These are phyloP conservation scores for Kwoniella shandongensis DNA, from an alignment of 768 basidiomycete genomes.

Conservation along the genomic window DNA sequence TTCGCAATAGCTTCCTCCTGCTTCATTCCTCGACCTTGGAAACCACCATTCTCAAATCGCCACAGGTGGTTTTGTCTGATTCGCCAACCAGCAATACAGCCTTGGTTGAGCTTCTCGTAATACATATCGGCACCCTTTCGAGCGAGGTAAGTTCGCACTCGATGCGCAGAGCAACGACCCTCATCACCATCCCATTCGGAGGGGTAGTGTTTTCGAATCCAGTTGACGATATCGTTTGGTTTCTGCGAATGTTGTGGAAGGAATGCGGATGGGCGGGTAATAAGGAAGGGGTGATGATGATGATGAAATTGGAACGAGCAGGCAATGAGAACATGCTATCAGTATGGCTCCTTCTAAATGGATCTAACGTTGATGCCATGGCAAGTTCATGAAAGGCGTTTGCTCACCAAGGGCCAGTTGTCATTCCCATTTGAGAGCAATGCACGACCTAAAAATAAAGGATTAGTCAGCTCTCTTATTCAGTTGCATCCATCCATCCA, in stretches of 20 bases:
- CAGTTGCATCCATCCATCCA: conserved; percentile 1
- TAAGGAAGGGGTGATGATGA: no score
- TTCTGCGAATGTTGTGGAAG: conserved; percentile 25
- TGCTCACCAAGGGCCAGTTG: conserved; percentile 49
- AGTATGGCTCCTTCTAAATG: no score
- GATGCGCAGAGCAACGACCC: conserved; percentile 48
- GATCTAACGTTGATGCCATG: no score
- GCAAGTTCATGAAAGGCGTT: no score
- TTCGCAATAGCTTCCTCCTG: conserved; percentile 46
- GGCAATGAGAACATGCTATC: no score
- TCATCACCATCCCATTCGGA: conserved; percentile 51
- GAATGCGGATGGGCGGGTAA: background rate
- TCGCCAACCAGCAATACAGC: conserved; percentile 46
- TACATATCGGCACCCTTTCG: conserved; percentile 52
- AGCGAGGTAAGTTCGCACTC: conserved; percentile 49
- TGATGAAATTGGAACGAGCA: no score
- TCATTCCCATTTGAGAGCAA: conserved; percentile 46
- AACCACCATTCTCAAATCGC: conserved; percentile 49
- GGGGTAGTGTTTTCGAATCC: conserved; percentile 49
- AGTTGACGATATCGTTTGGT: conserved; percentile 51
- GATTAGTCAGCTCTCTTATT: background rate
- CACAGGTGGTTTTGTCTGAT: conserved; percentile 49
- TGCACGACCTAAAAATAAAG: conserved; percentile 33
- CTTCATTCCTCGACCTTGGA: conserved; percentile 50
- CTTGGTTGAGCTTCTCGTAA: conserved; percentile 50